Evolutionary conservation across 139 green algal species (phyloP).

Genomic region (Closterium sp.): DNA sequence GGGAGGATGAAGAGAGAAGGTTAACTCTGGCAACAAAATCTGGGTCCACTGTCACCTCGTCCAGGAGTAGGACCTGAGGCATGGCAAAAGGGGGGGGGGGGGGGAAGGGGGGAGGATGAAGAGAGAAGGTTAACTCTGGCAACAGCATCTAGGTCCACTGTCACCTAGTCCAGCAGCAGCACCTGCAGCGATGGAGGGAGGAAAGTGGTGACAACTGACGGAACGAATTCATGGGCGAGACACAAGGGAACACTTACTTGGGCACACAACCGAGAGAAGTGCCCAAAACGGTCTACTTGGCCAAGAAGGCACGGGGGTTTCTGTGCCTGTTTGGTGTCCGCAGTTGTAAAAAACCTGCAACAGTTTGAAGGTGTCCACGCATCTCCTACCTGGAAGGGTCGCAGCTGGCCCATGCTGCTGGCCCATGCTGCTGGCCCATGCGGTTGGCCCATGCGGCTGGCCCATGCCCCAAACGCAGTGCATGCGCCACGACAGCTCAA

Average conservation of each 20-base stretch:
- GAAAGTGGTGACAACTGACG: slow-evolving; percentile 79
- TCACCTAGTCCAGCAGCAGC: slow-evolving; percentile 86
- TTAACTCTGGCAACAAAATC: slow-evolving; percentile 89
- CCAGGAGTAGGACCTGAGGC: slow-evolving; percentile 63
- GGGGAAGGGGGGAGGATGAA: slow-evolving; percentile 58
- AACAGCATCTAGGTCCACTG: slow-evolving; percentile 96
- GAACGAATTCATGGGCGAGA: slow-evolving; percentile 87
- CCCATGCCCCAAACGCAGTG: no score
- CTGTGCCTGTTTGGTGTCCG: no score
- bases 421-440: no score
- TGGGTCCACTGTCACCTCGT: slow-evolving; percentile 95
- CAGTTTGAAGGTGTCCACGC: no score
- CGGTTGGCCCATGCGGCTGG: no score
- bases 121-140: slow-evolving; percentile 83
- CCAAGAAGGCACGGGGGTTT: no score
- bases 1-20: slow-evolving; percentile 77
- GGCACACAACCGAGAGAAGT: no score
- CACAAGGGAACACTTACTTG: slow-evolving; percentile 97
- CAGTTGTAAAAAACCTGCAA: no score
- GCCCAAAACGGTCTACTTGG: no score
- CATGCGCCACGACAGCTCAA: no score
- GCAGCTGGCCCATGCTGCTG: slow-evolving; percentile 91
- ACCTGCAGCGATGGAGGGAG: slow-evolving; percentile 55
- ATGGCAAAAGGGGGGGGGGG: background rate
- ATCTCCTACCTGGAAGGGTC: slow-evolving; percentile 84